These are phyloP conservation scores for Candida namnaoensis DNA, from an alignment of 805 yeast genomes.

Conservation along the genomic window DNA sequence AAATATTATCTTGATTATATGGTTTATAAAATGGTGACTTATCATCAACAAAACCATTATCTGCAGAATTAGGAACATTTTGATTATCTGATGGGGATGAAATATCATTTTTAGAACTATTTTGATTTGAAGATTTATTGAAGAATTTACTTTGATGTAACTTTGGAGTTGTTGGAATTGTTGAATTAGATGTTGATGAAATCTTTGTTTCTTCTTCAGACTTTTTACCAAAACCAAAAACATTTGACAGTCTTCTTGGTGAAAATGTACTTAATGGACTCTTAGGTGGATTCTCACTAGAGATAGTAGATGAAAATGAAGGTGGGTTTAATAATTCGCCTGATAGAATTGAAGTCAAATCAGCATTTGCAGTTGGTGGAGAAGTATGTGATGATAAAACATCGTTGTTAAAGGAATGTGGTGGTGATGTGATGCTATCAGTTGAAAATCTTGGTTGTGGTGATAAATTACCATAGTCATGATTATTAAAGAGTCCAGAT, in stretches of 20 bases:
- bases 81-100: neutral
- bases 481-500: neutral
- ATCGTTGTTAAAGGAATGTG: conserved; percentile 11
- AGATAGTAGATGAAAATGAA: conserved; percentile 1
- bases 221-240: conserved; percentile 19
- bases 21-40: neutral
- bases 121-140: conserved; percentile 4
- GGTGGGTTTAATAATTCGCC: conserved; percentile 5
- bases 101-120: neutral
- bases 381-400: conserved; percentile 14
- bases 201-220: neutral
- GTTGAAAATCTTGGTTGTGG: conserved; percentile 7
- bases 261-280: conserved; percentile 15
- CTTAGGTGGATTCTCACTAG: conserved; percentile 6
- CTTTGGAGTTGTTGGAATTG: neutral
- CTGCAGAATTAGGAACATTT: neutral
- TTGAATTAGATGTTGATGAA: neutral
- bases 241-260: conserved; percentile 22
- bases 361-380: conserved; percentile 16
- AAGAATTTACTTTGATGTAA: conserved; percentile 17
- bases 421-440: conserved; percentile 10
- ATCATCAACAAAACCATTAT: neutral
- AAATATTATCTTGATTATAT: neutral
- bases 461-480: conserved; percentile 8
- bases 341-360: conserved; percentile 13